phyloP scores from a whole-genome alignment of 805 yeast genomes.

The Starmera quercuum region DNA sequence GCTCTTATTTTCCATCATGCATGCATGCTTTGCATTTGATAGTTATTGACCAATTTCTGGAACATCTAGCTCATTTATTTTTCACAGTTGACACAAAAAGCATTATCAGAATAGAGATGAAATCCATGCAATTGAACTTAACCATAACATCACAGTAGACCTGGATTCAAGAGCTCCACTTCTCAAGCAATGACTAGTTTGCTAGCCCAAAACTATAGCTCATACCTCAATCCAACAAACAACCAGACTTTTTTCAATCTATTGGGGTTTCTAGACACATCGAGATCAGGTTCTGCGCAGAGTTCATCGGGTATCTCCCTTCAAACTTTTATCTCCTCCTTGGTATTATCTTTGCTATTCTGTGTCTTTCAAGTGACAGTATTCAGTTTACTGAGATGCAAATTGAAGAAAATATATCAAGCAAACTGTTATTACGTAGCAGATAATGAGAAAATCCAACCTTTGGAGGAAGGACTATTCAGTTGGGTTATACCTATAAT shows the following conservation, averaged over 20 bases:
- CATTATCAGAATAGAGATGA: too few relatives aligned
- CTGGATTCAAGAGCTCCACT: neutral
- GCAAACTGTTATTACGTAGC: conserved; percentile 40
- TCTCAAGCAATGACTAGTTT: neutral
- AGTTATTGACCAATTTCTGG: too few relatives aligned
- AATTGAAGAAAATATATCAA: conserved; percentile 41
- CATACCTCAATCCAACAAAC: neutral
- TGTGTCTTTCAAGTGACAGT: conserved; percentile 44
- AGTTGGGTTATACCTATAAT: conserved; percentile 48
- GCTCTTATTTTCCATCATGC: too few relatives aligned
- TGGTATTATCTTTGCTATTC: conserved; percentile 44
- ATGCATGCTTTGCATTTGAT: too few relatives aligned
- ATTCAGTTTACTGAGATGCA: conserved; percentile 30
- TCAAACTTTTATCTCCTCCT: conserved; percentile 45
- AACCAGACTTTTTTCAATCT: conserved; percentile 11
- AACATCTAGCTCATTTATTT: too few relatives aligned
- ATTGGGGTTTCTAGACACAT: conserved; percentile 37
- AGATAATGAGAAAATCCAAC: conserved; percentile 27
- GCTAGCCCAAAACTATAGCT: conserved; percentile 1
- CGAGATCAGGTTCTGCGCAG: conserved; percentile 55
- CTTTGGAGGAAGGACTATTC: conserved; percentile 35
- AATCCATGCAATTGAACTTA: too few relatives aligned
- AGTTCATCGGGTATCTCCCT: conserved; percentile 50
- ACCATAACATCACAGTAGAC: too few relatives aligned
- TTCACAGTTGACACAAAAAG: too few relatives aligned